A percentile compares a stretch with the other conserved stretches of the same genome.
Evolutionary conservation across 129 eudicot species (phyloP).

Genomic region (Kitagawia praeruptora): DNA sequence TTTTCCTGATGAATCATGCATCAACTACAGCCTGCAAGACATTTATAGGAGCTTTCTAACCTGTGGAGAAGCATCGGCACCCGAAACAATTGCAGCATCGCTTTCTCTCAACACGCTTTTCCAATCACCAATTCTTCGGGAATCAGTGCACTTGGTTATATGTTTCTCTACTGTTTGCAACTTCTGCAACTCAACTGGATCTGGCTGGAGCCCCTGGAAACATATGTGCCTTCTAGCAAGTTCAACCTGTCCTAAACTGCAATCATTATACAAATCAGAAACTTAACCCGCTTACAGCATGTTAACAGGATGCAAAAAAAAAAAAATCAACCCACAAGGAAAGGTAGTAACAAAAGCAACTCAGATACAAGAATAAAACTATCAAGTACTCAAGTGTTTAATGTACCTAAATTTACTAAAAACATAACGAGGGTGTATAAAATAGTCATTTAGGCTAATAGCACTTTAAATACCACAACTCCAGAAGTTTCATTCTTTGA

Average conservation of each 20-base stretch:
- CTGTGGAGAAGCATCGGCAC: constrained; percentile 82
- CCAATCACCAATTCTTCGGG: constrained; percentile 73
- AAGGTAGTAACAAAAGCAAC: background rate
- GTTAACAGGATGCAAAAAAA: background rate
- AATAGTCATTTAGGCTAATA: background rate
- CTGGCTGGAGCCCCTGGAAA: constrained; percentile 50
- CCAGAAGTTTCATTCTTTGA: background rate
- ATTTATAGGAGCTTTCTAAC: constrained; percentile 20
- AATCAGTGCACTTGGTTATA: constrained; percentile 46
- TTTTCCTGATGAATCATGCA: background rate
- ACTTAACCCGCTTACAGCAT: background rate
- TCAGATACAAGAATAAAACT: background rate
- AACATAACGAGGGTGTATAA: background rate
- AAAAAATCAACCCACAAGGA: background rate
- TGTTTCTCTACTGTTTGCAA: constrained; percentile 61
- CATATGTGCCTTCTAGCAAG: constrained; percentile 65
- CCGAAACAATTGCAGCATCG: constrained; percentile 70
- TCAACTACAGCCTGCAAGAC: background rate
- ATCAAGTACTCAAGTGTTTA: background rate
- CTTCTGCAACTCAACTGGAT: constrained; percentile 51
- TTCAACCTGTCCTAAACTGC: constrained; percentile 88
- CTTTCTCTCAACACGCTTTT: constrained; percentile 46
- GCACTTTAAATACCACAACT: background rate
- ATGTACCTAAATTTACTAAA: background rate
- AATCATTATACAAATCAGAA: constrained; percentile 27